These are phyloP conservation scores for Eucalyptus polyanthemos DNA, from an alignment of 345 rosid genomes.

Conservation along the genomic window DNA sequence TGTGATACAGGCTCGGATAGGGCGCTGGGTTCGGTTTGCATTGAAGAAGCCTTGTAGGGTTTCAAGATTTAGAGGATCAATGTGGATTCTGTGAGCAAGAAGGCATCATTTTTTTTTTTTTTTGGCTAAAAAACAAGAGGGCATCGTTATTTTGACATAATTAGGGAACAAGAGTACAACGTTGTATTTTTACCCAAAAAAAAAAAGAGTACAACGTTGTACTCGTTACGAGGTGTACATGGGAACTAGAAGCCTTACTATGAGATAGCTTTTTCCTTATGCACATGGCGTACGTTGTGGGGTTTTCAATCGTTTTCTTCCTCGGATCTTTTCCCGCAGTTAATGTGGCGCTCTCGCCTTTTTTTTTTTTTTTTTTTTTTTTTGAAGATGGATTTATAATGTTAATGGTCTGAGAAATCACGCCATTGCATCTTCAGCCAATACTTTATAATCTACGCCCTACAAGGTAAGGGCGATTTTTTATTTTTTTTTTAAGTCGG, in stretches of 20 bases:
- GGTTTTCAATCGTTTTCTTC: not conserved
- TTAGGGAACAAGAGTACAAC: not conserved
- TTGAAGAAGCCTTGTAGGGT: not conserved
- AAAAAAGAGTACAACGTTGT: no score
- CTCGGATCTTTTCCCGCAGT: not conserved
- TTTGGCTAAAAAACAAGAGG: not conserved
- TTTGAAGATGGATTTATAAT: not conserved
- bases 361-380: no score
- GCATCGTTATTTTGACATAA: not conserved
- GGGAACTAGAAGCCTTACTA: not conserved
- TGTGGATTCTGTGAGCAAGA: not conserved
- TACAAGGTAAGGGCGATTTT: not conserved
- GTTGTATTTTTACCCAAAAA: no score
- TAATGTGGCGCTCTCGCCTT: not conserved
- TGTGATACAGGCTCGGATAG: not conserved
- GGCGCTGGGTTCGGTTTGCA: not conserved
- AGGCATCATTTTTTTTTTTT: not conserved
- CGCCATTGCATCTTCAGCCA: not conserved
- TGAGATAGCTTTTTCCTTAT: not conserved
- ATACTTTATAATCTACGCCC: not conserved
- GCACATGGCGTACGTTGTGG: not conserved
- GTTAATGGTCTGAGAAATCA: not conserved
- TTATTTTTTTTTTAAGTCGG: no score
- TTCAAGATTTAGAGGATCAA: not conserved
- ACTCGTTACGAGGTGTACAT: not conserved